Base-by-base conservation (phyloP, 805 yeast genomes). In the Wickerhamomyces chambardii region DNA sequence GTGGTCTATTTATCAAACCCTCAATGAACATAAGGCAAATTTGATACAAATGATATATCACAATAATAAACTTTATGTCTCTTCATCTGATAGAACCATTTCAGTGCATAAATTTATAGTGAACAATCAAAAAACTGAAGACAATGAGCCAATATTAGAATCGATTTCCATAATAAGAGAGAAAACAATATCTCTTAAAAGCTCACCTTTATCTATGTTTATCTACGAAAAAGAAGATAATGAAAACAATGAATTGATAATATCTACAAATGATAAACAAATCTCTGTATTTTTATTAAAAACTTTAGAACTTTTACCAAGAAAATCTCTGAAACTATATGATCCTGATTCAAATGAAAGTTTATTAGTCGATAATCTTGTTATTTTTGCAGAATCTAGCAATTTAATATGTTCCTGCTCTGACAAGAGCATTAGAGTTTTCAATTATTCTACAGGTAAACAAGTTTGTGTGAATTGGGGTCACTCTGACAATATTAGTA, bases 11-110 rank as follows among this genome's bases (percentile, higher is more conserved):
- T 50, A 66, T 31, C 82, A 78, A 45, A 80, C 87, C 0, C 46
- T 80, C n/a, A 69, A 72, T 1, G 58, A 66, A 6, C 84, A 75
- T 44, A 72, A 68, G 35, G 82, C 75, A 0, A 75, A 70, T 46
- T 50, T 77, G 11, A 35, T 65, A 9, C 62, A 63, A 22, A 45
- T 74, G 2, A 37, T 51, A 3, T 58, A 55, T 30, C 32, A 44
- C 4, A 38, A 44, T 9, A 36, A 47, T 22, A 54, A 57, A 14
- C 46, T 78, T 4, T 64, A 63, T 36, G 75, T 74, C 2, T 68
- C 78, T 31, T 77, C 86, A 0, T 63, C 78, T 1, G 86, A 80
- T 51, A 56, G 85, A 40, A 70, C 79, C 0, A 49, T 79, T 0
- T 68, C 82, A 0, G 51, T 78, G 5, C 83, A 78, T 51, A 59